phyloP scores from a whole-genome alignment of 371 early-diverging fungal species.

The Syncephalastrum sp. region DNA sequence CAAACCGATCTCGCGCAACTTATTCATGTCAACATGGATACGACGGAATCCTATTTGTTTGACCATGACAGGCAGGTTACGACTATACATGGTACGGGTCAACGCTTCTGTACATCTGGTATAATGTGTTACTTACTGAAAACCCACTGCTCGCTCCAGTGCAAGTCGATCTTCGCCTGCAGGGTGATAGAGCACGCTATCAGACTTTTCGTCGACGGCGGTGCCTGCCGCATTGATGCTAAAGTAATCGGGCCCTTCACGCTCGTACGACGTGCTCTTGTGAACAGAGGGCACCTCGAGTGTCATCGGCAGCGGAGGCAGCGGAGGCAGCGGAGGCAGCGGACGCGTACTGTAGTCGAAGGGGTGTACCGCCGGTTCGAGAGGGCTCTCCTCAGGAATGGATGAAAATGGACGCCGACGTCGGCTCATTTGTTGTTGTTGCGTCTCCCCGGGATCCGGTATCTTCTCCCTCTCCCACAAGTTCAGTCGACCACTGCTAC shows the following conservation, averaged over 20 bases:
- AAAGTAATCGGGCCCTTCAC: too few species aligned
- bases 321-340: too few species aligned
- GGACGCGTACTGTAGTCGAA: neutral
- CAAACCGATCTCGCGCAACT: conserved; percentile 15
- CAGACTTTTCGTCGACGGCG: too few species aligned
- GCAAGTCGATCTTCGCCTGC: neutral
- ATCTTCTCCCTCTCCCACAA: too few species aligned
- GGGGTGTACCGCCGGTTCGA: neutral
- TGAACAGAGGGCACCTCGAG: too few species aligned
- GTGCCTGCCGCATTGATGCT: too few species aligned
- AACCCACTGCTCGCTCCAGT: conserved; percentile 13
- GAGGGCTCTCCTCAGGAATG: neutral
- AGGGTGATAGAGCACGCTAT: conserved; percentile 5
- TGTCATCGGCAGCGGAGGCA: too few species aligned
- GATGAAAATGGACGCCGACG: too few species aligned
- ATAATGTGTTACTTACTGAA: conserved; percentile 15
- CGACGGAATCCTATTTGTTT: conserved; percentile 22
- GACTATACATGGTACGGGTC: conserved; percentile 28
- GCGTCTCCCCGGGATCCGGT: too few species aligned
- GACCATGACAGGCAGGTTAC: conserved; percentile 50
- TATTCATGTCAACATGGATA: conserved; percentile 12
- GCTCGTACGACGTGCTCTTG: too few species aligned
- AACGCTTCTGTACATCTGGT: neutral
- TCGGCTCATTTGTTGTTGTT: too few species aligned
- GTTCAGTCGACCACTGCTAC: too few species aligned